These are phyloP conservation scores for Leptographium galeiforme DNA, from an alignment of 2,329 filamentous ascomycete genomes.

Conservation along the genomic window DNA sequence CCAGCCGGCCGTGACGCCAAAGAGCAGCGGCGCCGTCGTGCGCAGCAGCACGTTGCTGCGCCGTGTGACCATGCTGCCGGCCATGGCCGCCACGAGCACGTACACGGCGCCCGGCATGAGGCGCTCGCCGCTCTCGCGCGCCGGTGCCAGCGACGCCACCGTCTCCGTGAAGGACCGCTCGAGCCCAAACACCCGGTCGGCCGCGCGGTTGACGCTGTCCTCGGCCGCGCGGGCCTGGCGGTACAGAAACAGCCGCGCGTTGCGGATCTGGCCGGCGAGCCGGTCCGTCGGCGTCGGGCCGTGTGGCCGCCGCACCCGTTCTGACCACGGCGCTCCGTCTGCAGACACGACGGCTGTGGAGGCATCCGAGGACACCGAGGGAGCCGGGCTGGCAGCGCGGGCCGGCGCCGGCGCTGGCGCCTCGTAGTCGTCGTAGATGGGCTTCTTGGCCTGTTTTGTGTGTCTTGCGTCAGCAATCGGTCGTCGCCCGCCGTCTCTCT, in stretches of 20 bases:
- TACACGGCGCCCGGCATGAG: conserved; percentile 85
- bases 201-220: conserved; percentile 67
- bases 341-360: neutral
- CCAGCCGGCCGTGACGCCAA: conserved; percentile 76
- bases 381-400: conserved; percentile 9
- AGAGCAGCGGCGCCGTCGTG: conserved; percentile 58
- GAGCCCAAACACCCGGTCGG: conserved; percentile 69
- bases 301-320: neutral
- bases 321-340: conserved; percentile 6
- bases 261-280: conserved; percentile 69
- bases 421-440: conserved; percentile 69
- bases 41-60: conserved; percentile 79
- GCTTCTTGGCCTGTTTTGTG: conserved; percentile 48
- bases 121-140: conserved; percentile 73
- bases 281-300: conserved; percentile 77
- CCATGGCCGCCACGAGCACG: conserved; percentile 88
- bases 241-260: conserved; percentile 69
- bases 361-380: neutral
- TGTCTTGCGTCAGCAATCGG: neutral
- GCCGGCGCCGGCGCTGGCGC: conserved; percentile 13
- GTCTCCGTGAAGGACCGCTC: conserved; percentile 87
- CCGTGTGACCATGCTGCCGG: conserved; percentile 78
- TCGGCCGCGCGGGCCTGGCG: conserved; percentile 60
- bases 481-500: neutral
- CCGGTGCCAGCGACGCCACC: conserved; percentile 74